Evolutionary conservation across 176 grass and related monocot species (phyloP).

Genomic region (Lolium multiflorum): DNA sequence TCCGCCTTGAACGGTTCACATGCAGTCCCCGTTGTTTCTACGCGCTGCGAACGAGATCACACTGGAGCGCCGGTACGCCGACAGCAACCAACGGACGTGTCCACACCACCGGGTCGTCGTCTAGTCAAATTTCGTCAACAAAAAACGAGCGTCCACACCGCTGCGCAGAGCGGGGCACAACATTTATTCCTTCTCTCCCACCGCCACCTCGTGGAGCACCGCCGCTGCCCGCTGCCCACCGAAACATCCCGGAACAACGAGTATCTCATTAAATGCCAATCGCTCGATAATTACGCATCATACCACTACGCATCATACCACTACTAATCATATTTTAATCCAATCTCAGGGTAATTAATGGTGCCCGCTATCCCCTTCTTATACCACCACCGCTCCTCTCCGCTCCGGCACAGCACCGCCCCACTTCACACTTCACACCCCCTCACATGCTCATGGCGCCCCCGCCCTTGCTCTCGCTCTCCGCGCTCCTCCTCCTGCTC

Average conservation of each 20-base stretch:
- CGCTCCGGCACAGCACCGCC: not conserved
- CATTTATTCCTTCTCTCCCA: constrained; percentile 52
- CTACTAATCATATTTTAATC: constrained; percentile 25
- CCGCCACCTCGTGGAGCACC: not conserved
- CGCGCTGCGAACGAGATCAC: not conserved
- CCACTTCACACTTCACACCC: constrained; percentile 2
- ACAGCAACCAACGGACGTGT: constrained; percentile 5
- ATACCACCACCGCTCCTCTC: constrained; percentile 13
- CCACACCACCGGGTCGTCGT: constrained; percentile 1
- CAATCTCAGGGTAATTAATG: constrained; percentile 19
- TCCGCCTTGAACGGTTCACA: not conserved
- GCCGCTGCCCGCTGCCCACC: constrained; percentile 7
- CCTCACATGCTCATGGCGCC: constrained; percentile 29
- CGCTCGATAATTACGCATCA: not conserved
- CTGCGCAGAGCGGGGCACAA: not conserved
- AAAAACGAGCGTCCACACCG: not conserved
- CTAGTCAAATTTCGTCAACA: not conserved
- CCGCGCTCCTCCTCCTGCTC: constrained; percentile 37
- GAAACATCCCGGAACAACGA: constrained; percentile 33
- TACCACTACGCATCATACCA: too few relatives aligned
- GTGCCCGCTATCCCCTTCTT: constrained; percentile 16
- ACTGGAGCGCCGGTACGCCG: not conserved
- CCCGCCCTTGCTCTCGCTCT: not conserved
- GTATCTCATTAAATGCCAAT: not conserved
- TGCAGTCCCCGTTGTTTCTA: not conserved